Base-by-base conservation (phyloP, 2,329 filamentous ascomycete genomes). In the Aureobasidium lini region DNA sequence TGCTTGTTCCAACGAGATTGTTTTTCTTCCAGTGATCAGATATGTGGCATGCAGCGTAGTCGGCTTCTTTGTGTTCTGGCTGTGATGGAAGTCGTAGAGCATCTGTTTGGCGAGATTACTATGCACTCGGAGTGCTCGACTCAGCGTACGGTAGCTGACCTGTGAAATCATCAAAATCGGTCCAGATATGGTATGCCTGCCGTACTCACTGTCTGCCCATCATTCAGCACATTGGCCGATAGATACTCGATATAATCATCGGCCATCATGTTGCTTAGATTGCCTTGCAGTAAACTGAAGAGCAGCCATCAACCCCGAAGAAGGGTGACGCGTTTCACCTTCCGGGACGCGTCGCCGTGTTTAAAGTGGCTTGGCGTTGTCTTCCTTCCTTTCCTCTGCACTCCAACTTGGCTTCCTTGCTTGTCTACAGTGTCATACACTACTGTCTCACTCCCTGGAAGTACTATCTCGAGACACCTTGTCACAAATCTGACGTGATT, bases 11-110 rank as follows among this genome's bases (percentile, higher is more conserved):
- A 37, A 29, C 3, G 6, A 11, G 11, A 61, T 18, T n/a, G 44
- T 18, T 67, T 83, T 87, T 23, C 77, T 82, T 40, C 93, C 94
- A 53, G 86, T 88, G 47, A 99, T 71, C 50, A 96, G 77, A 73
- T 96, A 99, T n/a, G 91, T 96, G 46, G 93, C 94, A 75, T 95
- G 84, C n/a, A 96, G 79, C 29, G 84, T 86, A 23, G 84, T 82
- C 0, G 88, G 80, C 62, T 85, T 87, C 72, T 87, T 89, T 58
- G 77, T 79, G 72, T 91, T 95, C 70, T 95, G 88, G 60, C 80
- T 83, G 63, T 81, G 79, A 71, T 96, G 84, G 66, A 95, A 97
- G 34, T 95, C 89, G 73, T 84, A 95, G 15, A 92, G 84, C 83
- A 94, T 95, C 72, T 92, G 86, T 74, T 99, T 99, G 11, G 94